These are phyloP conservation scores for Amoebophrya sp. DNA, from an alignment of 169 alveolate genomes.

Conservation along the genomic window DNA sequence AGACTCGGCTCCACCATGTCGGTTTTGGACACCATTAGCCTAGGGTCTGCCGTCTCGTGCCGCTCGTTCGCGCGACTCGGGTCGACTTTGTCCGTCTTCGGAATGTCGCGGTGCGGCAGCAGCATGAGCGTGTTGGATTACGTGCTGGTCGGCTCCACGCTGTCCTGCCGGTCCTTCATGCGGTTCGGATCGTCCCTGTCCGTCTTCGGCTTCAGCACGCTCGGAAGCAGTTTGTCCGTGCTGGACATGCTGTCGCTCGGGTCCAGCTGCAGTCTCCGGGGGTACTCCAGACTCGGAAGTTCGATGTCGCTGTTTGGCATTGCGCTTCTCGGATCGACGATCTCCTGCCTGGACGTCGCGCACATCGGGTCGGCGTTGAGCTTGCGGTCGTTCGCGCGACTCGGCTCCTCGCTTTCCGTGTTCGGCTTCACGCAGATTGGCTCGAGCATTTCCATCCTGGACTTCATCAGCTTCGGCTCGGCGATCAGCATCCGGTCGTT, in stretches of 20 bases:
- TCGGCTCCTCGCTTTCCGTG: not conserved
- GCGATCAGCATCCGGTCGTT: not conserved
- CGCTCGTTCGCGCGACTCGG: conserved; percentile 28
- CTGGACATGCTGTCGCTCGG: not conserved
- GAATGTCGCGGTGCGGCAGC: conserved; percentile 35
- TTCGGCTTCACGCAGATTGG: not conserved
- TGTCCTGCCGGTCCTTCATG: not conserved
- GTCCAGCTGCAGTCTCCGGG: not conserved
- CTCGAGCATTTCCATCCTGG: not conserved
- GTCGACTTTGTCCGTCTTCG: conserved; percentile 14
- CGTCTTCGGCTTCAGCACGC: not conserved
- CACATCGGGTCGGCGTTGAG: not conserved
- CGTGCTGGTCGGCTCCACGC: not conserved
- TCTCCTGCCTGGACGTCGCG: not conserved
- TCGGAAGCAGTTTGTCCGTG: not conserved
- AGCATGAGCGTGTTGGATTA: conserved; percentile 22
- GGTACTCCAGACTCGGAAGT: not conserved
- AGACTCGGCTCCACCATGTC: not conserved
- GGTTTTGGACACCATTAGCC: not conserved
- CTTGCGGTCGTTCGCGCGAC: conserved; percentile 23
- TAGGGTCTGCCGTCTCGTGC: not conserved
- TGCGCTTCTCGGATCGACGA: not conserved
- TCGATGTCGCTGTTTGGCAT: not conserved
- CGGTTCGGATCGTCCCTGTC: not conserved
- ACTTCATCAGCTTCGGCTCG: not conserved